Base-by-base conservation (phyloP, 129 eudicot species). In the Pulicaria dysenterica region DNA sequence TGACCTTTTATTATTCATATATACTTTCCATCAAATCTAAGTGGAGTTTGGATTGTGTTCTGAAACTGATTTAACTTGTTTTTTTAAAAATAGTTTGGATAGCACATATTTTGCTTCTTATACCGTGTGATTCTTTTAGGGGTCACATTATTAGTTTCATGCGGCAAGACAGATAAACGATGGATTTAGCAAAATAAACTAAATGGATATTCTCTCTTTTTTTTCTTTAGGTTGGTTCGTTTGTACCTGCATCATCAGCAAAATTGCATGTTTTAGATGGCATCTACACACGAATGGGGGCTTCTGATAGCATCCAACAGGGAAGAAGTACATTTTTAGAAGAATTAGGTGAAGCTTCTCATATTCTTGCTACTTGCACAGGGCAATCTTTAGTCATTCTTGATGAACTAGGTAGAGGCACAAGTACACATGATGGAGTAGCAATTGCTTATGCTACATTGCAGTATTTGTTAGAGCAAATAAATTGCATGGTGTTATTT, bases 341-440 rank as follows among this genome's bases (percentile, higher is more conserved):
- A 82, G 99, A 95, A 85, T 73, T 95, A 64, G 79, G 91, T 8
- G 99, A 95, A 73, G 88, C 97, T 72, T 90, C 97, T 53, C 60
- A 79, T 73, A 90, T 95, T 69, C 91, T 95, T 19, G 74, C 76
- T 34, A 82, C 55, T 24, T 84, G 95, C 85, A 82, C 99, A 3
- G 12, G 78, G 38, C 83, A 73, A 7, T 95, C 99, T 4, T 82
- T 95, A 71, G 97, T 91, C 50, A 95, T 95, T 46, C 78, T 95
- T 39, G 99, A 95, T 79, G 99, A 95, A 79, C 89, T 95, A 2
- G 99, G 99, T 43, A 86, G 99, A 81, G 99, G 99, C 66, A 95
- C 99, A 9, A 95, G 99, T 40, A 95, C 99, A 44, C 99, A 95
- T 64, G 99, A 95, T 56, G 97, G 99, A 4, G 99, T 95, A 58